Evolutionary conservation across 805 yeast genomes (phyloP), one percentile per base, ranked within the genome.

Genomic region (Tetrapisispora namnaoensis): DNA sequence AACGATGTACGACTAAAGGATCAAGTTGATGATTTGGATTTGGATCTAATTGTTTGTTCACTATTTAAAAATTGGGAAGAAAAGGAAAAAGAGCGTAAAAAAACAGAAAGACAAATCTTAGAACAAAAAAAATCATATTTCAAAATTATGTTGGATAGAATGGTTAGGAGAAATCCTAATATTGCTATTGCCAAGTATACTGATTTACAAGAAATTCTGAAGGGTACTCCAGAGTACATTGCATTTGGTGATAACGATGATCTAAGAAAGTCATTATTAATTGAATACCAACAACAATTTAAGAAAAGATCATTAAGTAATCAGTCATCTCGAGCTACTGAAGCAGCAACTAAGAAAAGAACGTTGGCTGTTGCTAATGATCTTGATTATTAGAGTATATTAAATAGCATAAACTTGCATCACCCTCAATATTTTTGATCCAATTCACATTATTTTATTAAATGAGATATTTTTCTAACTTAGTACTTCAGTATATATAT

Each of bases 191-290:
- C 8, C 11, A 20, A 11, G 6, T 42, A 42, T 30, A 2, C 37
- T 3, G 28, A 32, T 7, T 3, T 42, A 18, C 44, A 42, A 42
- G 14, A 17, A 7, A 6, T 20, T 8, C 6, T 42, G 2, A 42
- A 32, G 18, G 28, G 11, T 5, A 50, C 63, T 1, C 55, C 55
- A 2, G 77, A 72, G 51, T 72, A 56, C 49, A 46, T 48, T 38
- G 72, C 67, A 11, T 47, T 75, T 5, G 65, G 62, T 5, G 61
- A 60, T 21, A 46, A 60, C 30, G 73, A 68, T 10, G 60, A 55
- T 14, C 37, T 53, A 10, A 53, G 67, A 30, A 45, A 50, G 27
- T 38, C 50, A 16, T 62, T 72, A 16, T 74, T 70, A 53, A 67
- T 71, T 3, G 61, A 60, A 48, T 68, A 62, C 50, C 55, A 60